Base-by-base conservation (phyloP, 345 rosid genomes). In the Aquilaria sinensis region DNA sequence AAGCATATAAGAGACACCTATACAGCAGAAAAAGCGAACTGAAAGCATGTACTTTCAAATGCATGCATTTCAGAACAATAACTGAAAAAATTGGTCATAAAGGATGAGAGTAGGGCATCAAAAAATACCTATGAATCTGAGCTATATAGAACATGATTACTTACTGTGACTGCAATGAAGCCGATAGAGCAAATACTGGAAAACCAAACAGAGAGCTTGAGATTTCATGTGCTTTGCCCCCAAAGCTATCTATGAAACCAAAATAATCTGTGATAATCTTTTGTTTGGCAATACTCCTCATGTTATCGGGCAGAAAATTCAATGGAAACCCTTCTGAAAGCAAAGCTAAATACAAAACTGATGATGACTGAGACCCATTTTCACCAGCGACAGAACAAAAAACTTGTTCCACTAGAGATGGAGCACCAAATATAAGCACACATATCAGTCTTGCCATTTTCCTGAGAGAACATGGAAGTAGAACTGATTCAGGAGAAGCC, bases 301-400 rank as follows among this genome's bases (percentile, higher is more conserved):
- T 51, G 67, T 67, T 70, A 56, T 78, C 83, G 8, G 92, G 75
- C 33, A 94, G 72, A 59, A 74, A 71, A 71, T 77, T 75, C 63
- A 90, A 58, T 5, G 99, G 84, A 72, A 94, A 86, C 37, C 92
- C 95, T 67, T 94, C 97, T 74, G 74, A 58, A 15, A 94, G 82
- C 76, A 94, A 74, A 62, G 89, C 84, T 64, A 77, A 68, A 64
- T 57, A 81, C 70, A 80, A 69, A 67, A 75, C 68, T 55, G 85
- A 70, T 56, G 91, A 76, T 32, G 63, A 47, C 49, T 80, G 84
- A 62, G 78, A 73, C 62, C 63, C 66, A 31, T 63, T 77, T 33
- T 76, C 89, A 59, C 70, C 63, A 11, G 65, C 68, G 46, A 83
- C 61, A 64, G 62, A 73, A 62, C 59, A 67, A 73, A 78, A 82